Base-by-base conservation (phyloP, 78 protist species). In the Dictyostelium intermedium region DNA sequence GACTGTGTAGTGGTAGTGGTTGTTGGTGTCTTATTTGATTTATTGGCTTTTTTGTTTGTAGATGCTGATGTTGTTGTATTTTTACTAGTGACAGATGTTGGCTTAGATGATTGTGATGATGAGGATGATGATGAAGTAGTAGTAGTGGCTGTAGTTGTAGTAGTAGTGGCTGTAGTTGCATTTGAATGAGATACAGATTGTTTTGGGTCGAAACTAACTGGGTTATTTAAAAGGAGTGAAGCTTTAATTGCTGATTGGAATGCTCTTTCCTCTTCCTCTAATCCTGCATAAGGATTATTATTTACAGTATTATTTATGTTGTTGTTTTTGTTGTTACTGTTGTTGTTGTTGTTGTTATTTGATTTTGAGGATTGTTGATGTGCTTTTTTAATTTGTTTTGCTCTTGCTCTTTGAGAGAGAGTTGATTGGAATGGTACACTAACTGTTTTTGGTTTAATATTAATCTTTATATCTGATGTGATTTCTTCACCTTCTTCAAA, bases 221-320 rank as follows among this genome's bases (percentile, higher is more conserved):
- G 32, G 6, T 27, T 66, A 63, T 63, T 63, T 66, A 66, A 66
- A 66, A 66, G 79, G 3, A 72, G 43, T 32, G 79, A 72, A 13
- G 35, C 79, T 72, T 72, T 72, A 34, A 72, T 34, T 34, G 43
- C 79, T 16, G 45, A 72, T 72, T 72, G 74, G 10, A 66, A 16
- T 66, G 14, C 23, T 72, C 79, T 72, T 72, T 72, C 79, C 20
- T 72, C 78, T 32, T 70, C 79, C 18, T 72, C 79, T 34, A 72
- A 72, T 72, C 16, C 79, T 18, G 79, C 79, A 34, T 32, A 72
- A 14, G 79, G 79, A 66, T 66, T 66, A 66, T 66, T 66, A 56
- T 56, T 27, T 56, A 56, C 1, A 27, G 27, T 11, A 8, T 66
- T 23, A 1, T 61, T 23, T 1, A 8, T 61, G 25, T 61, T 69